These are phyloP conservation scores for Suillus decipiens DNA, from an alignment of 768 basidiomycete genomes.

Conservation along the genomic window DNA sequence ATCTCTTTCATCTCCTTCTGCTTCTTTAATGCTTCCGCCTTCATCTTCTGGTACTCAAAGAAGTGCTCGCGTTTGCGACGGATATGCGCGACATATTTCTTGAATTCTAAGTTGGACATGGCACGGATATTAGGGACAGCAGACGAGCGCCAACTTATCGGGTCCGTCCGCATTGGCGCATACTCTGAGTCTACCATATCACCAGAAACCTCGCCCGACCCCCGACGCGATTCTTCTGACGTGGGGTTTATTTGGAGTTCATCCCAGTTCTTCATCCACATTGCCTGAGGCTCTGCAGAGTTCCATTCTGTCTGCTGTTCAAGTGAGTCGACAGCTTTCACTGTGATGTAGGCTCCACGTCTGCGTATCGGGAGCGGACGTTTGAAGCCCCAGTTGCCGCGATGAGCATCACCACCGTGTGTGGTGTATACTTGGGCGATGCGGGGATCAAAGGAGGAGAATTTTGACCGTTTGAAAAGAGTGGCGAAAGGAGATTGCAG, in stretches of 20 bases:
- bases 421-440: slow-evolving; percentile 81
- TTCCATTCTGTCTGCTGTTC: slow-evolving; percentile 81
- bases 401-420: slow-evolving; percentile 64
- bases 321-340: slow-evolving; percentile 68
- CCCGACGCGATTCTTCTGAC: slow-evolving; percentile 1
- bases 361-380: slow-evolving; percentile 72
- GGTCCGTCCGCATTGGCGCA: slow-evolving; percentile 17
- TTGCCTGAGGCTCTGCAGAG: slow-evolving; percentile 62
- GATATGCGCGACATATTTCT: slow-evolving; percentile 57
- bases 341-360: slow-evolving; percentile 62
- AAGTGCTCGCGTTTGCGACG: slow-evolving; percentile 60
- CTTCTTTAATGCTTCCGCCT: slow-evolving; percentile 15
- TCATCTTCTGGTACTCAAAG: slow-evolving; percentile 36
- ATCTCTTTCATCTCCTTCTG: not conserved
- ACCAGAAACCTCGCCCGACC: slow-evolving; percentile 12
- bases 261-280: slow-evolving; percentile 66
- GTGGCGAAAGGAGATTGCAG: slow-evolving; percentile 64
- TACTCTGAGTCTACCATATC: slow-evolving; percentile 29
- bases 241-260: slow-evolving; percentile 44
- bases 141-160: slow-evolving; percentile 23
- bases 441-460: slow-evolving; percentile 73
- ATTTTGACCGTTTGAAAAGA: slow-evolving; percentile 80
- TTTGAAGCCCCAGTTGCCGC: slow-evolving; percentile 87
- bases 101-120: slow-evolving; percentile 63
- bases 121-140: slow-evolving; percentile 55